These are phyloP conservation scores for Ustilago loliicola DNA, from an alignment of 1,284 basidiomycete genomes.

Conservation along the genomic window DNA sequence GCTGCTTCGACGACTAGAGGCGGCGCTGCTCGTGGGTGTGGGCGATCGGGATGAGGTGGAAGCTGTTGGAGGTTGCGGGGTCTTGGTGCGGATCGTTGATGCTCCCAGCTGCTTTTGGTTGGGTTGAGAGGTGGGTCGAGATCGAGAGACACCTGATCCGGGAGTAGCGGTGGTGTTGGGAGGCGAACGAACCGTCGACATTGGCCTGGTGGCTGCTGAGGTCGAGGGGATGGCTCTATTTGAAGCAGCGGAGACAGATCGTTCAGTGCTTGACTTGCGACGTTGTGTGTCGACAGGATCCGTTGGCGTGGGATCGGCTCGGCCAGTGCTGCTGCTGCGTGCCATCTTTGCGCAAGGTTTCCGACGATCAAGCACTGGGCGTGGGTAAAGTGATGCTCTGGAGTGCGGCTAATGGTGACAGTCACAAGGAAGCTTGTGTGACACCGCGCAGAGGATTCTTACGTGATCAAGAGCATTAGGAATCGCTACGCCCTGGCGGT, in stretches of 20 bases:
- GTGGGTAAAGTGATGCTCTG: too few species aligned
- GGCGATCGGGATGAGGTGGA: conserved; percentile 4
- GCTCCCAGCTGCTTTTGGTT: neutral
- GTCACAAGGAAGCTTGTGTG: neutral
- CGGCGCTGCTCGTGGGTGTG: conserved; percentile 19
- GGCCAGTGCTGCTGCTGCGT: neutral
- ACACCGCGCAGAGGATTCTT: too few species aligned
- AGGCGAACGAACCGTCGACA: conserved; percentile 3
- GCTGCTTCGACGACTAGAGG: conserved; percentile 30
- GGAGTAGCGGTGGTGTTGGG: neutral
- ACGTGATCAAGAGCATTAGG: too few species aligned
- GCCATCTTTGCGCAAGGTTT: neutral
- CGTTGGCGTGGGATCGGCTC: neutral
- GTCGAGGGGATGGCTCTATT: neutral
- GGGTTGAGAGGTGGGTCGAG: neutral
- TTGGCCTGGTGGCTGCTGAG: neutral
- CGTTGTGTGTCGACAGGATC: neutral
- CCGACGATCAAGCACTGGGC: too few species aligned
- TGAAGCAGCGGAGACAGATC: neutral
- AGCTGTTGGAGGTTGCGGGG: neutral
- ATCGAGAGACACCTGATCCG: too few species aligned
- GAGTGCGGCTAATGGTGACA: neutral
- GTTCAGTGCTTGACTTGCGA: neutral
- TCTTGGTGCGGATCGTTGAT: neutral
- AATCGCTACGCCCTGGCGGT: neutral